Evolutionary conservation across 2,329 filamentous ascomycete species (phyloP), one percentile per base, ranked within the genome.

Genomic region (Eutypa lata): DNA sequence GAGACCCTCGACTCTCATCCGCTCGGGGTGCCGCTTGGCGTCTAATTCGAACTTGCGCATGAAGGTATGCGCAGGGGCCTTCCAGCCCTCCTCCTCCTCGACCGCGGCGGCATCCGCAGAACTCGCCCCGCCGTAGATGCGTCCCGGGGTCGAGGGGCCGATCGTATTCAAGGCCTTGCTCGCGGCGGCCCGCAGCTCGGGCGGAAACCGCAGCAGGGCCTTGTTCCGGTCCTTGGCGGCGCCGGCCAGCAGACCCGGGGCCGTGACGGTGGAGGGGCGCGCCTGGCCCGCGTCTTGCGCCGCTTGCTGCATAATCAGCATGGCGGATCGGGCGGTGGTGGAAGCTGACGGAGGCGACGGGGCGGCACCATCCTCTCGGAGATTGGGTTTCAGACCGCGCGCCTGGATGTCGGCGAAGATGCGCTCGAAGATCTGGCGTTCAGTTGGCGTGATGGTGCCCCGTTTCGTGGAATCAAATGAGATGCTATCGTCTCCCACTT

Each of bases 331-430:
- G 19, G 48, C 48, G 26, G 48, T 45, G 6, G 53, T 28, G 18
- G 56, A 6, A 16, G 56, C 46, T n/a, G 54, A 46, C 26, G 26
- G 26, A 5, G 26, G 26, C 26, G 26, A 10, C 26, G 26, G 10
- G 26, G 10, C 26, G 14, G 54, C 47, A 18, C 22, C 42, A 37
- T 59, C 57, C 8, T 53, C 50, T 7, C 46, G 40, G 1, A 53
- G 3, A 28, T 50, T 56, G 31, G 65, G 57, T 42, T 59, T 54
- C n/a, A 69, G 59, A 31, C 63, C 65, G 33, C 68, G 64, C 10
- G 66, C 68, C 46, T 80, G 78, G 44, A 87, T 86, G 49, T 83
- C 75, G 49, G 76, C 73, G 59, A 87, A 87, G 49, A 86, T 80
- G 48, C 75, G 72, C 26, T 79, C 75, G 54, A 81, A 81, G 8